A percentile compares a stretch with the other conserved stretches of the same genome.
Evolutionary conservation across 2,329 filamentous ascomycete species (phyloP).

Genomic region (Eurotiales sp.): DNA sequence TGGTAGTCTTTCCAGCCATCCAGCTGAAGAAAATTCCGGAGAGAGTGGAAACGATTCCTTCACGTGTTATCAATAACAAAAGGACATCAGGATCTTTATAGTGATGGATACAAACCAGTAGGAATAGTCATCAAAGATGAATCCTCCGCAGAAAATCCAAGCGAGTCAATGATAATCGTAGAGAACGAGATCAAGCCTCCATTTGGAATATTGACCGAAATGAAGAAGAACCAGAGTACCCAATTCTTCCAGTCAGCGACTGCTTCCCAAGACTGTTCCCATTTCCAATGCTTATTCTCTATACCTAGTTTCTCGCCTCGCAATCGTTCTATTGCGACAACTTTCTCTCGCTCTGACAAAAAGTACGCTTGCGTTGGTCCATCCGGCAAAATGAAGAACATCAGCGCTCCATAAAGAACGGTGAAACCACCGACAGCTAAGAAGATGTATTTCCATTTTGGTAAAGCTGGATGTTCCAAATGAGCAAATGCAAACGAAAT

Average conservation of each 20-base stretch:
- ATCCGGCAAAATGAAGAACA: slow-evolving; percentile 55
- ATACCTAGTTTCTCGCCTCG: slow-evolving; percentile 56
- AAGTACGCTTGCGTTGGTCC: slow-evolving; percentile 64
- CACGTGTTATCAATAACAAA: not conserved
- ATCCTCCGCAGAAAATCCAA: slow-evolving; percentile 53
- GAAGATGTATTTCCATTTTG: slow-evolving; percentile 20
- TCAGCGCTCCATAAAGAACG: slow-evolving; percentile 45
- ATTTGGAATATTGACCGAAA: slow-evolving; percentile 24
- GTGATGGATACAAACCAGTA: slow-evolving; percentile 2
- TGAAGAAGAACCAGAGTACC: slow-evolving; percentile 20
- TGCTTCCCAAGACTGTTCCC: slow-evolving; percentile 50
- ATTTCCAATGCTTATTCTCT: slow-evolving; percentile 51
- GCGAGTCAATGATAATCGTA: slow-evolving; percentile 60
- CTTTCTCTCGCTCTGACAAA: slow-evolving; percentile 60
- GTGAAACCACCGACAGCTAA: slow-evolving; percentile 20
- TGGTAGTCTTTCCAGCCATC: slow-evolving; percentile 18
- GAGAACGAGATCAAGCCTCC: slow-evolving; percentile 35
- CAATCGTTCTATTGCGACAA: slow-evolving; percentile 55
- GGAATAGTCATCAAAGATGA: slow-evolving; percentile 30
- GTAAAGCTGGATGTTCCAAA: not conserved
- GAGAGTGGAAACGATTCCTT: slow-evolving; percentile 11
- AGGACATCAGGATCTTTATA: not conserved
- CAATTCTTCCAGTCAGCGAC: slow-evolving; percentile 17
- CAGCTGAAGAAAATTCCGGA: slow-evolving; percentile 19
- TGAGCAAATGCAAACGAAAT: not conserved